Conservation (phyloP, 805 yeast species). For the Starmera amethionina region DNA sequence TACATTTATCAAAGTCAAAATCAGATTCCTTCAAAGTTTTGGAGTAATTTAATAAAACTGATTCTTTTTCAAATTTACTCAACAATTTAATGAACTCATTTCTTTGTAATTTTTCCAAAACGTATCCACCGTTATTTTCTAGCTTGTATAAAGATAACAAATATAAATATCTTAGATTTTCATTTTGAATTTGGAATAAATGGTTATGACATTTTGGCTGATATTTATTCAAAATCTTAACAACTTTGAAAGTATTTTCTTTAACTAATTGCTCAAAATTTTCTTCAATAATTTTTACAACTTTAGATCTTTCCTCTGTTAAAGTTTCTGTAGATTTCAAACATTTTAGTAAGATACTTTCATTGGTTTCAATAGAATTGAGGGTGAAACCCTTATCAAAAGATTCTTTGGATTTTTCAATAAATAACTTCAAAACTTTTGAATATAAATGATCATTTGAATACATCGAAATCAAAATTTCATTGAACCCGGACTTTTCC, state of each 20-base stretch:
- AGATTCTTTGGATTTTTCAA: conserved; percentile 20
- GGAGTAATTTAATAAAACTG: conserved; percentile 9
- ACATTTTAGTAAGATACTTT: conserved; percentile 18
- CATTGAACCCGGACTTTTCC: conserved; percentile 43
- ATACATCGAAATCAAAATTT: conserved; percentile 51
- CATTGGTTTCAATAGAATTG: conserved; percentile 15
- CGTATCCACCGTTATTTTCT: conserved; percentile 12
- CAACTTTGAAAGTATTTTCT: conserved; percentile 18
- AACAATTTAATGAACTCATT: conserved; percentile 12
- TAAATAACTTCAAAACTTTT: conserved; percentile 47
- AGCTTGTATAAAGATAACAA: conserved; percentile 12
- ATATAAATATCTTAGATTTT: conserved; percentile 16
- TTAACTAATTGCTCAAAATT: conserved; percentile 16
- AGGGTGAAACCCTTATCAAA: no score
- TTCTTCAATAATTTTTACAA: conserved; percentile 8
- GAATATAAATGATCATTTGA: conserved; percentile 40
- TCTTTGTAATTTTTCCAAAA: conserved; percentile 9
- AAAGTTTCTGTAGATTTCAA: conserved; percentile 12
- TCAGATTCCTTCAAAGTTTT: conserved; percentile 14
- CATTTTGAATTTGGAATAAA: conserved; percentile 8
- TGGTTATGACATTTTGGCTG: conserved; percentile 11
- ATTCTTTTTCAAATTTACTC: conserved; percentile 8
- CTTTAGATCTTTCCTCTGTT: conserved; percentile 10
- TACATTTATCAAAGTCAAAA: conserved; percentile 14
- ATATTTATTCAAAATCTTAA: conserved; percentile 16